phyloP scores from a whole-genome alignment of 768 basidiomycete genomes.

The Trametes punicea region DNA sequence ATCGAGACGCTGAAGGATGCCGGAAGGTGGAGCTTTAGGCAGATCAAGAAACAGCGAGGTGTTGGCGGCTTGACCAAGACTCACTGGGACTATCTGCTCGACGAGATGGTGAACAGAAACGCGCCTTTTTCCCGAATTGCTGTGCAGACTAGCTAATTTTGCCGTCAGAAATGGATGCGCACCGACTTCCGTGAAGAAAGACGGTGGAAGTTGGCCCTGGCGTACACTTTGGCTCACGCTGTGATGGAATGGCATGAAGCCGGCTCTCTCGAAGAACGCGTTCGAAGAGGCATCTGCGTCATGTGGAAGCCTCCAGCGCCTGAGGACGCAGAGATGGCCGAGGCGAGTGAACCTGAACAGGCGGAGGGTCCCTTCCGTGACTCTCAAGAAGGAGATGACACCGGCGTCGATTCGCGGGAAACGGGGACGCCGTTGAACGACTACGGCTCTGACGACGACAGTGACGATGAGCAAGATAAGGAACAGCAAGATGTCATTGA shows the following conservation, averaged over 20 bases:
- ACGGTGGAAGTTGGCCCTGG: slow-evolving; percentile 85
- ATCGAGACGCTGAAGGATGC: slow-evolving; percentile 80
- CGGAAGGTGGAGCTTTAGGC: slow-evolving; percentile 87
- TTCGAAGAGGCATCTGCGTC: slow-evolving; percentile 62
- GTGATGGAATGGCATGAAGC: slow-evolving; percentile 88
- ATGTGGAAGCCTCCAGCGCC: slow-evolving; percentile 55
- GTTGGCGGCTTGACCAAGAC: slow-evolving; percentile 72
- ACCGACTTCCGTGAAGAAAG: slow-evolving; percentile 93
- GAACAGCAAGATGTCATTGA: slow-evolving; percentile 56
- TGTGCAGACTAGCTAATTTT: not conserved
- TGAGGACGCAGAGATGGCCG: slow-evolving; percentile 32
- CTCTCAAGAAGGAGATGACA: slow-evolving; percentile 21
- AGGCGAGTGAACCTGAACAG: slow-evolving; percentile 29
- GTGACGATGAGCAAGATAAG: slow-evolving; percentile 57
- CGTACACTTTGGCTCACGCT: slow-evolving; percentile 76
- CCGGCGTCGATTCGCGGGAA: slow-evolving; percentile 24
- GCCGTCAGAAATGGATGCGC: slow-evolving; percentile 88
- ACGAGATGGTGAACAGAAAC: slow-evolving; percentile 94
- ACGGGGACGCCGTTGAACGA: slow-evolving; percentile 33
- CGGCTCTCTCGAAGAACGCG: slow-evolving; percentile 58
- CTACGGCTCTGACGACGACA: slow-evolving; percentile 59
- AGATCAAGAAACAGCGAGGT: slow-evolving; percentile 90
- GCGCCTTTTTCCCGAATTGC: not conserved
- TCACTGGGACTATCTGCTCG: slow-evolving; percentile 94
- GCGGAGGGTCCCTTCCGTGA: slow-evolving; percentile 28